Evolutionary conservation across 257 asterid genomes (phyloP).

Genomic region (Pogostemon cablin): DNA sequence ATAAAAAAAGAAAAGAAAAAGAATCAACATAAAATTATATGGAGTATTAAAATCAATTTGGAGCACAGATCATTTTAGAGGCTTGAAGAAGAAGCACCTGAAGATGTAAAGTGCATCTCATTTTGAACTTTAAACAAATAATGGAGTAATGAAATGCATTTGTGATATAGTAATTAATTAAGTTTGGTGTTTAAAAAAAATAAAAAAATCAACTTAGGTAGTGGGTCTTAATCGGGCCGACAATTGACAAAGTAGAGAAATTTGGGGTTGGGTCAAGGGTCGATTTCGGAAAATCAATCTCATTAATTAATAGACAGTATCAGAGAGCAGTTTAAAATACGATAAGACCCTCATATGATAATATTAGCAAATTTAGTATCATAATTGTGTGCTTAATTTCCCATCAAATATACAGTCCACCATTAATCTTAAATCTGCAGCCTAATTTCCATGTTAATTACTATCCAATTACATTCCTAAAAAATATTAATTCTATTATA

Average conservation of each 20-base stretch:
- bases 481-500: too few species aligned
- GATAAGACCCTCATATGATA: background rate
- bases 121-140: background rate
- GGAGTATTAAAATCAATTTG: too few species aligned
- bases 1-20: too few species aligned
- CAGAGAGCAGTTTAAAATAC: too few species aligned
- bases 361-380: background rate
- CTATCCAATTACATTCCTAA: too few species aligned
- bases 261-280: conserved; percentile 19
- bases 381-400: background rate
- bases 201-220: conserved; percentile 32
- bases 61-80: too few species aligned
- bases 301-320: background rate
- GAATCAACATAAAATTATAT: too few species aligned
- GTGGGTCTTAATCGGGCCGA: conserved; percentile 39
- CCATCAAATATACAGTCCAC: too few species aligned
- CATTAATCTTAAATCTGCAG: too few species aligned
- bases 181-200: conserved; percentile 1
- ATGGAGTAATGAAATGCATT: conserved; percentile 1
- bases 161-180: conserved; percentile 15
- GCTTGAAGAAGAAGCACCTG: background rate
- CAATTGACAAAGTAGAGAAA: conserved; percentile 12
- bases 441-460: too few species aligned
- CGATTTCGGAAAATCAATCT: background rate
- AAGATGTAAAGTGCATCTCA: conserved; percentile 10